These are phyloP conservation scores for Exserohilum turcica DNA, from an alignment of 2,329 filamentous ascomycete species.

Conservation along the genomic window DNA sequence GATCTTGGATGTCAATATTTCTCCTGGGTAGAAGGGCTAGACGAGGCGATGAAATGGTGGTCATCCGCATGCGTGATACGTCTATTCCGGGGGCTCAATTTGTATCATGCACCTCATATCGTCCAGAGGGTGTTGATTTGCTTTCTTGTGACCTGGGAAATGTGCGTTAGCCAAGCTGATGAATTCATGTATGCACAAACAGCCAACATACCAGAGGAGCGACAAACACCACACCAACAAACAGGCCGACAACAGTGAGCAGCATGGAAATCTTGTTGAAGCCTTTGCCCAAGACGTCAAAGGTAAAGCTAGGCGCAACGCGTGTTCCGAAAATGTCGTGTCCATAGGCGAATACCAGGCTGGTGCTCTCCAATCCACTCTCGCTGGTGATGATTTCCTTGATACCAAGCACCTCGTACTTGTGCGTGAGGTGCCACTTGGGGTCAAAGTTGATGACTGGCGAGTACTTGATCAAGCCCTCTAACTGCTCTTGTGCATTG, in stretches of 20 bases:
- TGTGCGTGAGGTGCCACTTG: conserved; percentile 78
- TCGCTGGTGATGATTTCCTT: conserved; percentile 74
- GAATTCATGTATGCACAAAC: not conserved
- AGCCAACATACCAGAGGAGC: conserved; percentile 75
- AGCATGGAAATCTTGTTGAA: conserved; percentile 91
- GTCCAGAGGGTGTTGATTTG: conserved; percentile 71
- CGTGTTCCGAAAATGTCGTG: conserved; percentile 86
- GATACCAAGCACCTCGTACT: conserved; percentile 79
- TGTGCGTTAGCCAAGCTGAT: conserved; percentile 11
- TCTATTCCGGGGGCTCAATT: not conserved
- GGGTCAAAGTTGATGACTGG: conserved; percentile 84
- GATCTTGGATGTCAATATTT: no score
- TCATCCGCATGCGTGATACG: no score
- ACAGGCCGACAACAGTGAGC: conserved; percentile 79
- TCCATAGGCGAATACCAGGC: conserved; percentile 85
- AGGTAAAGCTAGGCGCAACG: conserved; percentile 83
- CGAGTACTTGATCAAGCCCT: conserved; percentile 77
- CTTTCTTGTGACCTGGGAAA: conserved; percentile 59
- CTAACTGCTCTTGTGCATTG: conserved; percentile 76
- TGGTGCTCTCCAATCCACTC: conserved; percentile 88
- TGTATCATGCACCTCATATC: conserved; percentile 37
- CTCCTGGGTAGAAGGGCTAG: no score
- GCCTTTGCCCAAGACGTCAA: conserved; percentile 89
- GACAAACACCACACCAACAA: conserved; percentile 75
- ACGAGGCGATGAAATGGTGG: no score